Conservation (phyloP, 768 basidiomycete species). For the Psilocybe subaeruginosa region DNA sequence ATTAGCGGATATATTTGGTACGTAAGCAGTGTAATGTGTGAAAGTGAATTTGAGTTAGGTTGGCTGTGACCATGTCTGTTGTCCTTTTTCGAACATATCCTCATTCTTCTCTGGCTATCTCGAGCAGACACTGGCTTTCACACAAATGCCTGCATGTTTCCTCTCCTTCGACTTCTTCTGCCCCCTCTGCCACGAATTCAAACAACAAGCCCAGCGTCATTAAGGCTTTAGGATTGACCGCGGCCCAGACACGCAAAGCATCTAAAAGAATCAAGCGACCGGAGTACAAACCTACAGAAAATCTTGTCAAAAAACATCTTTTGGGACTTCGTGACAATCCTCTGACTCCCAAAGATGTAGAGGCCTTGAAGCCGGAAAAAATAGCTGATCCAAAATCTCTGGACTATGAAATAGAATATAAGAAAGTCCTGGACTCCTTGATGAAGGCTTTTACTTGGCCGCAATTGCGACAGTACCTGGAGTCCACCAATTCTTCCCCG, state of each 20-base stretch:
- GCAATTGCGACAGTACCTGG: slow-evolving; percentile 60
- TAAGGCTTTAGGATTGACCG: not conserved
- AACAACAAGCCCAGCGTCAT: not conserved
- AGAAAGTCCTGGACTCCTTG: slow-evolving; percentile 50
- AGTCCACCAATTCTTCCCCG: slow-evolving; percentile 29
- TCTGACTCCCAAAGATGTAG: slow-evolving; percentile 56
- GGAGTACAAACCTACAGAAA: not conserved
- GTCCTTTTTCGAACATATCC: not conserved
- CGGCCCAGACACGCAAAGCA: not conserved
- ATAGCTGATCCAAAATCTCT: too few species aligned
- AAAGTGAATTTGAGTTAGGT: not conserved
- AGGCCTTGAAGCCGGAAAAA: slow-evolving; percentile 45
- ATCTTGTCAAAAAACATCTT: not conserved
- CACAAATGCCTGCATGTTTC: slow-evolving; percentile 1
- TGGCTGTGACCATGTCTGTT: slow-evolving; percentile 7
- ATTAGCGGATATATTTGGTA: not conserved
- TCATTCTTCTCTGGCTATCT: not conserved
- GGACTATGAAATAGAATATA: too few species aligned
- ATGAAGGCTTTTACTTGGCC: slow-evolving; percentile 63
- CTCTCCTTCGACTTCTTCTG: not conserved
- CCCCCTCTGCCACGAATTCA: not conserved
- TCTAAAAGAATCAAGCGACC: not conserved
- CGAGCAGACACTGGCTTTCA: not conserved
- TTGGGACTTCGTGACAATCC: not conserved
- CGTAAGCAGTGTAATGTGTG: not conserved